Evolutionary conservation across 495 filamentous ascomycete genomes (phyloP).

Genomic region (Sordaria brevicollis): DNA sequence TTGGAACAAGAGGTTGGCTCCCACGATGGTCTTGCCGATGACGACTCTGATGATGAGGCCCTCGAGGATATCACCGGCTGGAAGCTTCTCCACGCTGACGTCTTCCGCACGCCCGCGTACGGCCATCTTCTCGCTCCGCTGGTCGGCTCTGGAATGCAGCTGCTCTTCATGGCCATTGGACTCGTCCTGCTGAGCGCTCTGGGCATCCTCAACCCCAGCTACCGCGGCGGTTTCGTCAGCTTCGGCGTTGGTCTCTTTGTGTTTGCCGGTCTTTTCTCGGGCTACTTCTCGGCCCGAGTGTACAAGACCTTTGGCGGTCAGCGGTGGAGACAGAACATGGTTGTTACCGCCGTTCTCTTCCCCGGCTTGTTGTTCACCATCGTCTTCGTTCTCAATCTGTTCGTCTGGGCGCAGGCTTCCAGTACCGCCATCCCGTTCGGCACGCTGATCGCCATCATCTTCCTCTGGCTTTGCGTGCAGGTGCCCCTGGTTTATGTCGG

Average conservation of each 20-base stretch:
- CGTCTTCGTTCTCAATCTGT: constrained; percentile 80
- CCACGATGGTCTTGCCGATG: constrained; percentile 46
- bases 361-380: constrained; percentile 73
- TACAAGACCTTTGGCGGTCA: constrained; percentile 81
- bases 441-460: constrained; percentile 65
- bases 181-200: constrained; percentile 71
- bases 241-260: constrained; percentile 81
- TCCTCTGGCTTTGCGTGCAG: constrained; percentile 83
- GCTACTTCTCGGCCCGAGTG: constrained; percentile 80
- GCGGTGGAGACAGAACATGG: constrained; percentile 69
- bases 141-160: constrained; percentile 81
- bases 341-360: constrained; percentile 77
- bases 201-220: constrained; percentile 82
- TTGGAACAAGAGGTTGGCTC: constrained; percentile 55
- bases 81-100: constrained; percentile 90
- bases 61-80: constrained; percentile 83
- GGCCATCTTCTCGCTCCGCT: constrained; percentile 75
- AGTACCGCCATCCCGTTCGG: constrained; percentile 85
- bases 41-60: constrained; percentile 63
- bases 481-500: constrained; percentile 83
- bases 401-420: constrained; percentile 89
- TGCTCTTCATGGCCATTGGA: constrained; percentile 76
- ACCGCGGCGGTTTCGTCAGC: constrained; percentile 84
- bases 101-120: constrained; percentile 72
- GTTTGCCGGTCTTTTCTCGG: constrained; percentile 80